Base-by-base conservation (phyloP, 192 early-diverging fungal genomes). In the Dissophora globulifera region DNA sequence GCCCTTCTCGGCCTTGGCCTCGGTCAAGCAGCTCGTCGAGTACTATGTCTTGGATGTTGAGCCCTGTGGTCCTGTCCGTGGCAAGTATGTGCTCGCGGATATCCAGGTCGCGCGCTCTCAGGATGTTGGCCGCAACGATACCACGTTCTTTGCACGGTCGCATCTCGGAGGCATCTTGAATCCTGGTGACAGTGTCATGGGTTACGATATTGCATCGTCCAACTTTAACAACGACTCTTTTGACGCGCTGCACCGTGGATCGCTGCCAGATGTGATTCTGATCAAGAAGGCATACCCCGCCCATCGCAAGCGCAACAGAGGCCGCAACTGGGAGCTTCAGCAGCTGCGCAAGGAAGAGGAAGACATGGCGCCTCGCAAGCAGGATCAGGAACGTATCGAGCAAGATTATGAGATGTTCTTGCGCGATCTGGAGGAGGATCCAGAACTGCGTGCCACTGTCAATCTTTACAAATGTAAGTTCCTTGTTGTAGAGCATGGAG, bases 351-450 rank as follows among this genome's bases (percentile, higher is more conserved):
- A 96, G 86, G 94, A 96, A 80, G 85, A 92, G 53, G 95, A 95
- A 66, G 94, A 95, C n/a, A 83, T 90, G 76, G 78, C 84, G 13
- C 87, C 88, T 66, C 85, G 84, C 41, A 94, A 94, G 69, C 84
- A 90, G 62, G 95, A 96, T 27, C 79, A 85, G 74, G 87, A 87
- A 43, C 85, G 86, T 65, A 87, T 89, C 46, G 95, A 97, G 54
- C 80, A 91, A 43, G 97, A 99, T 81, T 93, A 92, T 74, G 97
- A 99, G 79, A 71, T 93, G 67, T 99, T 99, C 85, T 82, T 98
- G 90, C 90, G 95, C 67, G 97, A 99, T 83, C 83, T 99, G 49
- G 97, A 99, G 82, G 97, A 99, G 82, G 97, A 99, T 85, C 86
- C 94, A 26, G 97, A 99, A 83, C 87, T 98, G 58, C 87, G 97